Evolutionary conservation across 768 basidiomycete genomes (phyloP).

Genomic region (Collybiopsis confluens): DNA sequence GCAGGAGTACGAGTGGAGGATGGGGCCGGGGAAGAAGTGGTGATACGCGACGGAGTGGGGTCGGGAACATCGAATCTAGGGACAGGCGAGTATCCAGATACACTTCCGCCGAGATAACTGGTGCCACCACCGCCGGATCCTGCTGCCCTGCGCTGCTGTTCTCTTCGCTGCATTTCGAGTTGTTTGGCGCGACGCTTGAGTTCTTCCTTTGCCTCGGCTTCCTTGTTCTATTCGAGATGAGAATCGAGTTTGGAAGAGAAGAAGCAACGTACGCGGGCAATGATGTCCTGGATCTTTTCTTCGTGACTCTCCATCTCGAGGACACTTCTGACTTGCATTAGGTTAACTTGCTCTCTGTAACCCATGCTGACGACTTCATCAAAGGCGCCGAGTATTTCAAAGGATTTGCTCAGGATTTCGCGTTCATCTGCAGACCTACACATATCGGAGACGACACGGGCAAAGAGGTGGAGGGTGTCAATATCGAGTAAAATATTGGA

Average conservation of each 20-base stretch:
- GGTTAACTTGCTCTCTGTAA: constrained; percentile 72
- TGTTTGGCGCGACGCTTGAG: constrained; percentile 97
- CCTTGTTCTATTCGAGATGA: constrained; percentile 76
- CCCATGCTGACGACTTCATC: constrained; percentile 95
- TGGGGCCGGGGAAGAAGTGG: constrained; percentile 38
- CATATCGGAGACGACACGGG: constrained; percentile 89
- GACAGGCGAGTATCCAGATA: constrained; percentile 67
- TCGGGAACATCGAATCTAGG: constrained; percentile 68
- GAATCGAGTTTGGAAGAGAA: neutral
- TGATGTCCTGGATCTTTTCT: constrained; percentile 97
- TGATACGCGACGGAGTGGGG: constrained; percentile 36
- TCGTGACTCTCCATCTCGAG: constrained; percentile 91
- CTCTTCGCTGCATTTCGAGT: constrained; percentile 94
- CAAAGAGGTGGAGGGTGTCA: constrained; percentile 90
- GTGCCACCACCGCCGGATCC: constrained; percentile 42
- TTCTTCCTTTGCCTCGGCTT: constrained; percentile 98
- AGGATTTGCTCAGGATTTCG: constrained; percentile 86
- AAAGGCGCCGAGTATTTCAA: constrained; percentile 92
- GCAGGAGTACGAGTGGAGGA: constrained; percentile 60
- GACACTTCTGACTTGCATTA: constrained; percentile 75
- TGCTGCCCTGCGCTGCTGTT: constrained; percentile 79
- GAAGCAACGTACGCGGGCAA: constrained; percentile 68
- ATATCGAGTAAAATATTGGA: constrained; percentile 99
- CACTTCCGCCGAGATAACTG: constrained; percentile 63
- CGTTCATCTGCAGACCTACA: constrained; percentile 84